Base-by-base conservation (phyloP, 371 early-diverging fungal genomes). In the Syncephalastrum monosporum region DNA sequence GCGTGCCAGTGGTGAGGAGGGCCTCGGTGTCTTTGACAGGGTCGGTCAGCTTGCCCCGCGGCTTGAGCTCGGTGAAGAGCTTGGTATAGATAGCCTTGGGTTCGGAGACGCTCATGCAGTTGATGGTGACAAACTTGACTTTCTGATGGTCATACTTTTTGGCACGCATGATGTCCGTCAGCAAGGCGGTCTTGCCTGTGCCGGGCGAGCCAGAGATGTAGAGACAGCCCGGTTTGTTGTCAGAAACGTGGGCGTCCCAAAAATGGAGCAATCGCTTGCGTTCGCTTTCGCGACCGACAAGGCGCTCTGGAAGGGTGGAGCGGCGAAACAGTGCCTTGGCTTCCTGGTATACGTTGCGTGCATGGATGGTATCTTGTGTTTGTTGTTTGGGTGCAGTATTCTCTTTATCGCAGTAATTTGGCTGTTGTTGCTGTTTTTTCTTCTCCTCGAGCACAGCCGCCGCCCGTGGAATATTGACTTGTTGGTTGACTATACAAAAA, bases 151-250 rank as follows among this genome's bases (percentile, higher is more conserved):
- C 42, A 33, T 33, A 33, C 38, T 33, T 33, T 33, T 33, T 33
- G 38, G 38, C 38, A 5, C 74, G 72, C 51, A 83, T 66, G 12
- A 87, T 70, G 53, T 90, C 87, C 8, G 75, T 82, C 33, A 96
- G 59, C 53, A 94, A 81, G 10, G 94, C 96, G 4, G 94, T 96
- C 70, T 97, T 97, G 47, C 98, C 98, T 7, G 96, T 95, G 5
- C 98, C 98, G 0, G 98, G 98, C 47, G 82, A 82, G 3, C 98
- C 98, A 7, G 93, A 91, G 16, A 96, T 85, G 65, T 96, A 97
- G 29, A 97, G 77, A 45, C 91, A 83, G 41, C 85, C 85, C 5
- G 79, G 68, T 47, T 69, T 53, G 27, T 75, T 73, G 5, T 54
- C 56, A 4, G 74, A 17, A 8, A 76, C 81, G 55, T 73, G 74